Evolutionary conservation across 225 moss, liverwort and hornwort species (phyloP), one percentile per base, ranked within the genome.

Genomic region (Climacium dendroides): DNA sequence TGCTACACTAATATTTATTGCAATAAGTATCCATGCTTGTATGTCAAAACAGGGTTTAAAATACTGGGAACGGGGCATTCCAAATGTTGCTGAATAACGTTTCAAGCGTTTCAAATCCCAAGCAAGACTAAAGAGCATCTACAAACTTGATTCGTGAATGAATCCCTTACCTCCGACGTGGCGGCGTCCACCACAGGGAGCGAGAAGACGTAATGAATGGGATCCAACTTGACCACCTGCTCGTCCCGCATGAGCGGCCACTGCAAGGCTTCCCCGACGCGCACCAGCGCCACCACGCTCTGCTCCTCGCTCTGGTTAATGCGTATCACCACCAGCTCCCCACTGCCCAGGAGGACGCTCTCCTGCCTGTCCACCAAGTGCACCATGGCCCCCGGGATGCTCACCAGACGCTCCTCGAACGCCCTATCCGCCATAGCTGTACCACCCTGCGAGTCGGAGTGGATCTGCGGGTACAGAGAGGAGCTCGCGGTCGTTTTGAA

Each of bases 121-220:
- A 53, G 39, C 66, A 48, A 63, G 64, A 63, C 11, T 25, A 50
- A 15, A 30, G 35, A 50, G 20, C 15, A 55, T 25, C 9, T 26
- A 37, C 26, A 26, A 37, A 66, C 45, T 26, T 39, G 53, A 53
- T 52, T n/a, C 7, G 14, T 20, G 67, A 19, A 47, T 34, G 53
- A 45, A 48, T 48, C 54, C 35, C 45, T 15, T 64, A 87, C 88
- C 88, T 88, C 77, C 14, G 83, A 50, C 30, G 86, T 52, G 4
- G 25, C 7, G 55, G 43, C 7, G 63, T 75, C 88, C 53, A 85
- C 85, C 24, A 94, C 95, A 8, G 90, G 92, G n/a, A 97, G 85
- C 55, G 96, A 90, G 88, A 97, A 97, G 71, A 93, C 94, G 84
- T 97, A 96, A 71, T 97, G 97, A 22, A 94, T 94, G 18, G 94